A percentile compares a stretch with the other conserved stretches of the same genome.
These are phyloP conservation scores for Penicillium oxalicum DNA, from an alignment of 2,329 filamentous ascomycete genomes.

Conservation along the genomic window DNA sequence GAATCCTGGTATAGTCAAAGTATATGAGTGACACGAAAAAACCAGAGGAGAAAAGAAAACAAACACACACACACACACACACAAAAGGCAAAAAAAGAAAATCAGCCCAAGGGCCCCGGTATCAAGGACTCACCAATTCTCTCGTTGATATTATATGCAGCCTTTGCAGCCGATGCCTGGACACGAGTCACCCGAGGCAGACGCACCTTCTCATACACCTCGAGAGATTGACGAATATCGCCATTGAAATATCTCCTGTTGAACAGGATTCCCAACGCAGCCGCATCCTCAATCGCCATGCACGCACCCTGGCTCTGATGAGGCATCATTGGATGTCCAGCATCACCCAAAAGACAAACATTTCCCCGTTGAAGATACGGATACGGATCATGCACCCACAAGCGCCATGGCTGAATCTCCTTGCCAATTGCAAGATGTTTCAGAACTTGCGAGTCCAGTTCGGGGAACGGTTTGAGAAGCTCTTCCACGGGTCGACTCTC, in stretches of 20 bases:
- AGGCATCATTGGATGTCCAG: constrained; percentile 64
- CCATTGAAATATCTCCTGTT: constrained; percentile 44
- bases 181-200: constrained; percentile 52
- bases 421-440: constrained; percentile 54
- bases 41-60: too few species aligned
- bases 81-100: too few species aligned
- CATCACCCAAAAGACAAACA: constrained; percentile 59
- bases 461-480: constrained; percentile 55
- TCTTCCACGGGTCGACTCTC: constrained; percentile 51
- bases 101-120: constrained; percentile 47
- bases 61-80: too few species aligned
- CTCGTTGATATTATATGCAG: constrained; percentile 58
- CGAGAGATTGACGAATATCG: constrained; percentile 45
- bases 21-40: constrained; percentile 6
- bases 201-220: constrained; percentile 49
- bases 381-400: constrained; percentile 62
- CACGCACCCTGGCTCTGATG: constrained; percentile 65
- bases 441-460: constrained; percentile 54
- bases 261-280: constrained; percentile 58
- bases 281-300: constrained; percentile 63
- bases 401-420: constrained; percentile 60
- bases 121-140: constrained; percentile 46
- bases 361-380: constrained; percentile 49
- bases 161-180: constrained; percentile 53
- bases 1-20: constrained; percentile 46